Base-by-base conservation (phyloP, 2,329 filamentous ascomycete genomes). In the Phialophora macrospora region DNA sequence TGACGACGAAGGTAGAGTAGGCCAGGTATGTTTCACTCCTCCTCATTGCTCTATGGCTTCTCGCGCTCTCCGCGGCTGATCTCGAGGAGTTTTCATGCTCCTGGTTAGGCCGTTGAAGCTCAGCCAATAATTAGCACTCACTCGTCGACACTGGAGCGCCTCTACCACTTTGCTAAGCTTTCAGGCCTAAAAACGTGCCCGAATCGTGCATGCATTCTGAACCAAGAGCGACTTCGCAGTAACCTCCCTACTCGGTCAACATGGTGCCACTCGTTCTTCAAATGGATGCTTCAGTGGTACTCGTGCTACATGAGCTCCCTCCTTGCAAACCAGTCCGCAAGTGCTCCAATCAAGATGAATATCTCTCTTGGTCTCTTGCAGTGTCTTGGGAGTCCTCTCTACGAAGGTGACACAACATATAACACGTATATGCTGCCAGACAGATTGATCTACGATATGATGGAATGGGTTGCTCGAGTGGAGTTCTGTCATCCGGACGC, bases 391-490 rank as follows among this genome's bases (percentile, higher is more conserved):
- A 30, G 12, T 20, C 52, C 52, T 26, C 24, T 46, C 4, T 38
- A 17, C 11, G 28, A 24, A 8, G 28, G 32, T 30, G 22, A 38
- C n/a, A 9, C 4, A 48, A 61, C 11, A 14, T 17, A 14, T 22
- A 24, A 52, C 30, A n/a, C 30, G 20, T 38, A 38, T 38, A 30
- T 28, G 14, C 46, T 52, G 14, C 44, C 58, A 2, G 58, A 61
- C 48, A 32, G 58, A 48, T 20, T 52, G 48, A 61, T 54, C 44
- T 52, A 61, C 17, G 58, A 61, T 52, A 51, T 54, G 58, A 17
- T 52, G 14, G 58, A 52, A 61, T 61, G 58, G 58, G 41, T 61
- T 22, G 24, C 32, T n/a, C 20, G 28, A 48, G 17, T 38, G 0
- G 58, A 61, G 8, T n/a, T 32, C 24, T 44, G 28, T 14, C 20